Evolutionary conservation across 768 basidiomycete genomes (phyloP), one percentile per base, ranked within the genome.

Genomic region (Suillus luteus): DNA sequence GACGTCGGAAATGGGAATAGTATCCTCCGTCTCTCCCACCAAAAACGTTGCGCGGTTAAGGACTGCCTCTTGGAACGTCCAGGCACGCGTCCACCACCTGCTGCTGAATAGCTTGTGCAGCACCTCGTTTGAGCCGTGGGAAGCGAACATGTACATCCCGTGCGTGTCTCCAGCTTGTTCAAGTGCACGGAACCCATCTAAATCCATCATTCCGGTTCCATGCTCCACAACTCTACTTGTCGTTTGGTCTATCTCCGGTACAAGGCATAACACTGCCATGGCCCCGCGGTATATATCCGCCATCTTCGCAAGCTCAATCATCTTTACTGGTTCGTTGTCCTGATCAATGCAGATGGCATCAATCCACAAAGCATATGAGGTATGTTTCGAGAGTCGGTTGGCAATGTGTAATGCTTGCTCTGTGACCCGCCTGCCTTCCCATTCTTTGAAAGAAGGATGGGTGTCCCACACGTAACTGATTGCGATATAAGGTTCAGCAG

Each of bases 21-120:
- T 61, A 14, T 61, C 60, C 46, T 51, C 44, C 15, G 33, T 49
- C 49, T 61, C 60, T 49, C 60, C 60, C 41, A 61, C 60, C 11
- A 61, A 17, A 61, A 61, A 61, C 5, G 60, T 61, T 49, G 27
- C 2, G 27, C 12, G 15, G 46, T 61, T 51, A 19, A 61, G 44
- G n/a, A 61, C 60, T 19, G 60, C 60, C 44, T 61, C 60, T 61
- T 61, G 60, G n/a, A 61, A 61, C 46, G 60, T 61, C 60, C 60
- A 61, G n/a, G 27, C 60, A 49, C 60, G 60, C 33, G 60, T 61
- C 60, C 60, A 61, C 60, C 60, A 61, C 60, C 60, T 51, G 49
- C 46, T 52, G 46, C 60, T 49, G 60, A 61, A 61, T 2, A 61
- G 60, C 31, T 35, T 52, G 19, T 49, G 46, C 46, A 61, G 8